These are phyloP conservation scores for Paramicrosporidium saccamoebae DNA, from an alignment of 371 early-diverging fungal species.

Conservation along the genomic window DNA sequence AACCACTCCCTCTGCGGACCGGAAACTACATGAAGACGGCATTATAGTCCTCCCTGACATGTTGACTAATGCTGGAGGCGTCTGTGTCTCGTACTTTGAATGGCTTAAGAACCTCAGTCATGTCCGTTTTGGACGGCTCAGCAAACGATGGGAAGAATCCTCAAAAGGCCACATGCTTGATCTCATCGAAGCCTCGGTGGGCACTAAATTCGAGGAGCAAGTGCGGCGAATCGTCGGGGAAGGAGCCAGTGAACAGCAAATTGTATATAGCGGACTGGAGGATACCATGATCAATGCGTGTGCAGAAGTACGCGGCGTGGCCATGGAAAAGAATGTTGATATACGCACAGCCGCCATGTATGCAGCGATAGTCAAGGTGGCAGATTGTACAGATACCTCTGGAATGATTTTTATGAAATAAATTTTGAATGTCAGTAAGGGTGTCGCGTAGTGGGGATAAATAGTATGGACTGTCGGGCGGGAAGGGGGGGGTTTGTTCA, in stretches of 20 bases:
- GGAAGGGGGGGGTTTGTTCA: too few species aligned
- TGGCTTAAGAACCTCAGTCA: constrained; percentile 58
- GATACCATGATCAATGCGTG: constrained; percentile 59
- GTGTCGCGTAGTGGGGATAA: too few species aligned
- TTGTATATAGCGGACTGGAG: constrained; percentile 60
- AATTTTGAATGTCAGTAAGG: too few species aligned
- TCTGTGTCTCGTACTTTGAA: constrained; percentile 48
- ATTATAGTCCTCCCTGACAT: constrained; percentile 41
- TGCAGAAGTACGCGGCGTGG: constrained; percentile 17
- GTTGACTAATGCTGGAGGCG: constrained; percentile 54
- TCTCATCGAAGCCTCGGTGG: constrained; percentile 42
- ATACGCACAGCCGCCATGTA: constrained; percentile 48
- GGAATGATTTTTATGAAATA: neutral
- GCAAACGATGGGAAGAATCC: constrained; percentile 57
- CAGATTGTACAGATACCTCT: too few species aligned
- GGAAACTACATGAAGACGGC: constrained; percentile 20
- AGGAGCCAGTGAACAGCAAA: constrained; percentile 63
- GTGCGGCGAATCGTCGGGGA: constrained; percentile 42
- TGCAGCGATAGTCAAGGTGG: constrained; percentile 62
- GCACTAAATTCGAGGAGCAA: constrained; percentile 23
- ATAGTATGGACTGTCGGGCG: too few species aligned
- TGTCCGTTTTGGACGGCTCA: constrained; percentile 63
- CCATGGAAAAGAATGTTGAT: constrained; percentile 21
- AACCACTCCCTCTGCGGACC: constrained; percentile 39
- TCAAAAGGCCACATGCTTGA: constrained; percentile 32